These are phyloP conservation scores for Cryptococcus sp. DNA, from an alignment of 1,284 basidiomycete species.

Conservation along the genomic window DNA sequence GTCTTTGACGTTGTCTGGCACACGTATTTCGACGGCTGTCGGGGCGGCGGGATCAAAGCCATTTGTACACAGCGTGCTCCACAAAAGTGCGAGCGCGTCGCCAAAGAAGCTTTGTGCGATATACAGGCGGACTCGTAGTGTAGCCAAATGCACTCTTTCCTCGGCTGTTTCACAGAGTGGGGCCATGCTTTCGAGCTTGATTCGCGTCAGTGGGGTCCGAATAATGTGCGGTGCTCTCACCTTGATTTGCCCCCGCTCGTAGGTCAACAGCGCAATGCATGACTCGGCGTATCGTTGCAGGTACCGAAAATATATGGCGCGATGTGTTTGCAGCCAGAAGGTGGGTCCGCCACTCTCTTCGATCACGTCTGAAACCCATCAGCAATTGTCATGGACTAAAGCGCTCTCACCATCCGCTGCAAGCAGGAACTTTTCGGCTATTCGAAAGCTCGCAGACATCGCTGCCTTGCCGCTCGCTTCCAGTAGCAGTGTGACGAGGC, in stretches of 20 bases:
- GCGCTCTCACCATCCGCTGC: conserved; percentile 19
- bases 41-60: not conserved
- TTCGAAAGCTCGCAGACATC: conserved; percentile 22
- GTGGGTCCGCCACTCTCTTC: conserved; percentile 22
- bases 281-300: conserved; percentile 25
- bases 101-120: not conserved
- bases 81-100: not conserved
- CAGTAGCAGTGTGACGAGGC: conserved; percentile 23
- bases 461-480: conserved; percentile 21
- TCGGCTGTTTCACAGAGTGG: conserved; percentile 18
- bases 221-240: conserved; percentile 13
- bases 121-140: not conserved
- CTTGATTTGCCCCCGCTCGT: conserved; percentile 15
- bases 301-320: conserved; percentile 21
- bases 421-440: conserved; percentile 24
- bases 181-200: conserved; percentile 21
- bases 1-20: not conserved
- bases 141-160: not conserved
- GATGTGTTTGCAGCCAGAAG: conserved; percentile 18
- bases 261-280: conserved; percentile 23
- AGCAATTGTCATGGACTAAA: not conserved
- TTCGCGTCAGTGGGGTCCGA: not conserved
- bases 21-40: not conserved
- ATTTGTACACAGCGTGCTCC: not conserved
- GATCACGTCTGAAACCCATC: conserved; percentile 19